Conservation (phyloP, 2,329 filamentous ascomycete genomes). For the Penicillium capsulatum region DNA sequence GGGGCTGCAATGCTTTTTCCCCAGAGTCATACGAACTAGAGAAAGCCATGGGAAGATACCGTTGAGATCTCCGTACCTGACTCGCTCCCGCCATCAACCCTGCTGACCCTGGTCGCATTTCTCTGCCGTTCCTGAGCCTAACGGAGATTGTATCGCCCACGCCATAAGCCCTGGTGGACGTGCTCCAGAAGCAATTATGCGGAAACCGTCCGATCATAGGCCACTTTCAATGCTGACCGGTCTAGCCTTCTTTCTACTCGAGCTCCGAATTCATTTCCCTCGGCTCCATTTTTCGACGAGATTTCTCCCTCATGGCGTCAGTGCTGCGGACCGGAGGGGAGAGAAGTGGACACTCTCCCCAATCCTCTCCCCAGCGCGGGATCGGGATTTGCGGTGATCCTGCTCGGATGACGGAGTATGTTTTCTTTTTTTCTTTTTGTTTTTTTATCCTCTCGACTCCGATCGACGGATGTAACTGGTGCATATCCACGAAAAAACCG, state of each 20-base stretch:
- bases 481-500: slow-evolving; percentile 9
- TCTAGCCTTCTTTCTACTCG: slow-evolving; percentile 24
- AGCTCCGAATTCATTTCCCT: no score
- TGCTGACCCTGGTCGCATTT: slow-evolving; percentile 6
- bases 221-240: slow-evolving; percentile 21
- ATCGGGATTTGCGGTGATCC: slow-evolving; percentile 5
- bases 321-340: no score
- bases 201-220: slow-evolving; percentile 6
- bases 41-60: no score
- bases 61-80: slow-evolving; percentile 16
- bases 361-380: slow-evolving; percentile 1
- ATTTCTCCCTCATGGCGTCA: no score
- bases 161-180: neutral
- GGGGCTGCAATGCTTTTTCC: slow-evolving; percentile 16
- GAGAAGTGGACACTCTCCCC: no score
- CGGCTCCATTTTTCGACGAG: no score
- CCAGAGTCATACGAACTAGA: slow-evolving; percentile 14
- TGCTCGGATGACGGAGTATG: neutral
- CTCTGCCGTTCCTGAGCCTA: slow-evolving; percentile 11
- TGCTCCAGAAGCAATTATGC: slow-evolving; percentile 17
- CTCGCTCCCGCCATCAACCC: slow-evolving; percentile 11
- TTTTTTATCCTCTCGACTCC: neutral
- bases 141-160: slow-evolving; percentile 4
- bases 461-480: slow-evolving; percentile 15
- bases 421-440: slow-evolving; percentile 5